These are phyloP conservation scores for Tolypocladium sp. DNA, from an alignment of 2,329 filamentous ascomycete genomes.

Conservation along the genomic window DNA sequence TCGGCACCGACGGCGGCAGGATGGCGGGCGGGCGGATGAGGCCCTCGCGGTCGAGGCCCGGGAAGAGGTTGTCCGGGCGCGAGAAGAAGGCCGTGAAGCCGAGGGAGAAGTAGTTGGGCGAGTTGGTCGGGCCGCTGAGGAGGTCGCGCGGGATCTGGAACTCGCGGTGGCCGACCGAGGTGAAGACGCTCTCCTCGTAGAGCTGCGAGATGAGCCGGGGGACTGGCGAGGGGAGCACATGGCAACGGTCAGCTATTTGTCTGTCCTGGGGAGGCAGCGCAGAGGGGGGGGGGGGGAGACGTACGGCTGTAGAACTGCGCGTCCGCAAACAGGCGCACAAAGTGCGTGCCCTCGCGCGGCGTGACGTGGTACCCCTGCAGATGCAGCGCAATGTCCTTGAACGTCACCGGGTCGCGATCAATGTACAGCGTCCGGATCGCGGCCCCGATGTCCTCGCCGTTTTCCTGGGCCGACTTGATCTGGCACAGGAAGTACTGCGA, in stretches of 20 bases:
- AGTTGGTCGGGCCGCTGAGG: conserved; percentile 77
- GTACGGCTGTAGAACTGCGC: conserved; percentile 87
- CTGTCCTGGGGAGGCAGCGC: not conserved
- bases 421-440: conserved; percentile 80
- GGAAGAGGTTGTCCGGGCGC: conserved; percentile 70
- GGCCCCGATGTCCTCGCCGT: conserved; percentile 39
- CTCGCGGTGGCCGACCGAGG: conserved; percentile 76
- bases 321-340: conserved; percentile 87
- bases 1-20: conserved; percentile 69
- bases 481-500: conserved; percentile 89
- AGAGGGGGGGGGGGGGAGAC: not conserved
- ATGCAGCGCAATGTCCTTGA: conserved; percentile 81
- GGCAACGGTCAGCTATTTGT: not conserved
- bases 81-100: conserved; percentile 86
- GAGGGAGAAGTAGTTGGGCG: conserved; percentile 91
- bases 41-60: conserved; percentile 68
- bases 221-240: conserved; percentile 37
- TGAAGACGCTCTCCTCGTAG: conserved; percentile 85
- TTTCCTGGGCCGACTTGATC: conserved; percentile 53
- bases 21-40: conserved; percentile 84
- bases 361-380: conserved; percentile 85
- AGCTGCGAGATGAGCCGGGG: conserved; percentile 85
- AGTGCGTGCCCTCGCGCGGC: conserved; percentile 75
- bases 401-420: conserved; percentile 83
- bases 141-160: conserved; percentile 88